phyloP scores from a whole-genome alignment of 192 early-diverging fungal species.

The Entomortierella lignicola region DNA sequence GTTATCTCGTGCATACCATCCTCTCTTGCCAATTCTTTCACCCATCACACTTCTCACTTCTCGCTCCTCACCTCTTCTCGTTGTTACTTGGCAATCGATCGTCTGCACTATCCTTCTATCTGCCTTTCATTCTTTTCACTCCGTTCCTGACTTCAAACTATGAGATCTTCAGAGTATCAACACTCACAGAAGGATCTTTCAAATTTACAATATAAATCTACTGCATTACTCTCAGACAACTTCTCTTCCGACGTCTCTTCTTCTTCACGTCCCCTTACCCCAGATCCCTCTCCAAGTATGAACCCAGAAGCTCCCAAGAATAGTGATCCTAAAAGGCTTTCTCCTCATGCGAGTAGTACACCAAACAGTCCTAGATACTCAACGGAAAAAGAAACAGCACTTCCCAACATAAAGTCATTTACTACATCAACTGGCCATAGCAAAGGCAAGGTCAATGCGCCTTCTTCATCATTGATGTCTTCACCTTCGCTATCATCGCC shows the following conservation, averaged over 20 bases:
- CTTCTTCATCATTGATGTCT: not conserved
- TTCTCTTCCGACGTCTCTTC: not conserved
- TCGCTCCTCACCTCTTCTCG: not conserved
- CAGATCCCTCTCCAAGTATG: conserved; percentile 37
- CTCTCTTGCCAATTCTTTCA: not conserved
- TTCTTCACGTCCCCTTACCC: not conserved
- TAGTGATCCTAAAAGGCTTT: not conserved
- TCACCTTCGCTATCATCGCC: not conserved
- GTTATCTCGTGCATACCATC: not conserved
- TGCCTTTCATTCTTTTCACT: not conserved
- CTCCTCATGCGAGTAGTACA: not conserved
- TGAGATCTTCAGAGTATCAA: conserved; percentile 8
- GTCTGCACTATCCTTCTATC: not conserved
- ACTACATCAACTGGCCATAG: conserved; percentile 6
- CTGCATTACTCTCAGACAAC: not conserved
- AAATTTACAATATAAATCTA: not conserved
- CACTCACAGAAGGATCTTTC: not conserved
- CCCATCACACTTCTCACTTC: not conserved
- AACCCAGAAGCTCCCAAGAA: conserved; percentile 26
- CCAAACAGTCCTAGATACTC: not conserved
- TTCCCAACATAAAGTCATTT: not conserved
- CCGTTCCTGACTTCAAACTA: not conserved
- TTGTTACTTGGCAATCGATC: not conserved
- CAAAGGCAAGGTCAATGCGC: not conserved
- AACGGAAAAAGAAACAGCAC: not conserved